A percentile compares a stretch with the other conserved stretches of the same genome.
These are phyloP conservation scores for Fusarium circinatum DNA, from an alignment of 2,329 filamentous ascomycete species.

Conservation along the genomic window DNA sequence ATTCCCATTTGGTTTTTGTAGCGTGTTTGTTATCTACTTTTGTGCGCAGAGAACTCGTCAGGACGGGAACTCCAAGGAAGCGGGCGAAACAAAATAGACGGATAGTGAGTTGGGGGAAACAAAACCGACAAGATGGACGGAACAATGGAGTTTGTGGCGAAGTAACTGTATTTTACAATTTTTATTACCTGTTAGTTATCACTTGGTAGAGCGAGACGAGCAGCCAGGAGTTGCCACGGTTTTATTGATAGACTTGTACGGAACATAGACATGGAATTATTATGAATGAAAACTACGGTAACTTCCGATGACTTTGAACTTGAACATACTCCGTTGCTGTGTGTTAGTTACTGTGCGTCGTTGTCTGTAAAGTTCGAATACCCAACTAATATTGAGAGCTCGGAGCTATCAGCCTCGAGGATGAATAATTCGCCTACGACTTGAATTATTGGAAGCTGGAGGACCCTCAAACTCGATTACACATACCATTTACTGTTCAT, in stretches of 20 bases:
- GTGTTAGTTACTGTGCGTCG: background rate
- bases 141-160: constrained; percentile 17
- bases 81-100: constrained; percentile 34
- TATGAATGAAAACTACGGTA: constrained; percentile 4
- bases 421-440: background rate
- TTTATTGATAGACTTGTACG: constrained; percentile 32
- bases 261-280: constrained; percentile 23
- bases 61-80: constrained; percentile 17
- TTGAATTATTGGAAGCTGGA: background rate
- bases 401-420: background rate
- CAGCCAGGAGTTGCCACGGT: background rate
- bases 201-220: constrained; percentile 6
- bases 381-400: background rate
- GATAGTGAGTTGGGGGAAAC: constrained; percentile 11
- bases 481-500: background rate
- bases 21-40: constrained; percentile 25
- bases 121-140: constrained; percentile 25
- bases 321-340: constrained; percentile 7
- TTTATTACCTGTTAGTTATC: constrained; percentile 14
- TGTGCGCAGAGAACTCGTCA: constrained; percentile 20
- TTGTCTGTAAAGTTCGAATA: background rate
- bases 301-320: background rate
- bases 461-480: background rate
- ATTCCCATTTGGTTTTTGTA: constrained; percentile 23
- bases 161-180: constrained; percentile 20